Evolutionary conservation across 192 early-diverging fungal species (phyloP).

Genomic region (Chytriomyces hyalinus): DNA sequence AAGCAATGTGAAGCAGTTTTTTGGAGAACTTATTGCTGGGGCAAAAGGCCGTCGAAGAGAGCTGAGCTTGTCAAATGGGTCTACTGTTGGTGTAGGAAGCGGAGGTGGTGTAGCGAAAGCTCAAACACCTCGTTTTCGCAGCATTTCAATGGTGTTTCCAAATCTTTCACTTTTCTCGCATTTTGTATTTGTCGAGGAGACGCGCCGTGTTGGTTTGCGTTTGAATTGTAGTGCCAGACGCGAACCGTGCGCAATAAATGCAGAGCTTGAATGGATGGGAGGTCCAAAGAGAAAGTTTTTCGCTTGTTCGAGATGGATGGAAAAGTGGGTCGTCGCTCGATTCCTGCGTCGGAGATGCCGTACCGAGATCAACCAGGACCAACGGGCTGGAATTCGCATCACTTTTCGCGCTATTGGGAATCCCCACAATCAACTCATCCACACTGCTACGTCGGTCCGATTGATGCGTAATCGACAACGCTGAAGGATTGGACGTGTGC

Average conservation of each 20-base stretch:
- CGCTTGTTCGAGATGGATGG: background rate
- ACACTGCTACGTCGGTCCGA: conserved; percentile 1
- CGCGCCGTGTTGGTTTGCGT: background rate
- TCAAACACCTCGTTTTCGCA: conserved; percentile 3
- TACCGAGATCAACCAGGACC: conserved; percentile 9
- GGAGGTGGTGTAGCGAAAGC: background rate
- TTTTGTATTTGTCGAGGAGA: background rate
- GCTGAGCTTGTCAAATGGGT: background rate
- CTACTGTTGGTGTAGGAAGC: background rate
- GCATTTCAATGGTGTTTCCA: background rate
- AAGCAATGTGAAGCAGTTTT: background rate
- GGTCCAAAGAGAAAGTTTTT: conserved; percentile 5
- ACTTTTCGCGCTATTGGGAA: no score
- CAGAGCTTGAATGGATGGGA: background rate
- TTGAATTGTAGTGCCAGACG: background rate
- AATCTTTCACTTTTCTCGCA: background rate
- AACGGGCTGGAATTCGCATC: background rate
- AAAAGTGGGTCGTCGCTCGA: no score
- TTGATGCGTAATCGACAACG: background rate
- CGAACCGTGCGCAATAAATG: background rate
- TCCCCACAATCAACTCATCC: background rate
- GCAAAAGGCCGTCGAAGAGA: background rate
- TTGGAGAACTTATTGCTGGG: background rate
- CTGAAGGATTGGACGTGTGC: background rate
- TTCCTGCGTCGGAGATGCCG: background rate